Percentiles rank a stretch among this genome's conserved stretches.
Evolutionary conservation across 306 rosid genomes (phyloP).

Genomic region (Vachellia pachyceras): DNA sequence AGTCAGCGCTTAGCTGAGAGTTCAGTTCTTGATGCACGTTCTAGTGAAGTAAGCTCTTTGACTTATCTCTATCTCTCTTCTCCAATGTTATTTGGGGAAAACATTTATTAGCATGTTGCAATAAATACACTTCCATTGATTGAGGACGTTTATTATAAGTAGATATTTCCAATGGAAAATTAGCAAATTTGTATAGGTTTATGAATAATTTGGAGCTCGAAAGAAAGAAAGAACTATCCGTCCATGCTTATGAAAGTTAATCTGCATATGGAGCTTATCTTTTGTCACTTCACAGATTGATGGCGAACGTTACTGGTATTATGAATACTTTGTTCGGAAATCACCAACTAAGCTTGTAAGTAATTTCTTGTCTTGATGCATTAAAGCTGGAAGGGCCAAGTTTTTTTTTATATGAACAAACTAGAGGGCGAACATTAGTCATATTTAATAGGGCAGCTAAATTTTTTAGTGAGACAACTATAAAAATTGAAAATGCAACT

Average conservation of each 20-base stretch:
- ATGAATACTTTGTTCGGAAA: constrained; percentile 93
- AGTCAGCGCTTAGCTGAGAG: constrained; percentile 91
- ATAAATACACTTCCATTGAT: neutral
- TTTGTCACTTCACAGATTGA: constrained; percentile 63
- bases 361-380: neutral
- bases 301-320: constrained; percentile 88
- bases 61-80: constrained; percentile 32
- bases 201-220: constrained; percentile 16
- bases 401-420: neutral
- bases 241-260: constrained; percentile 30
- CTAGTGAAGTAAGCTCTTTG: constrained; percentile 65
- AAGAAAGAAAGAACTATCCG: neutral
- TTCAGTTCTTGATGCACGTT: constrained; percentile 89
- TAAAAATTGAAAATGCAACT: neutral
- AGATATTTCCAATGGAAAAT: constrained; percentile 23
- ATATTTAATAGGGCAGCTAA: too few species aligned
- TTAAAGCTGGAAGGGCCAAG: neutral
- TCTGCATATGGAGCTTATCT: constrained; percentile 33
- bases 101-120: neutral
- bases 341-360: constrained; percentile 76
- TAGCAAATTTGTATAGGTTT: constrained; percentile 3
- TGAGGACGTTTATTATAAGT: neutral
- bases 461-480: neutral
- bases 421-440: neutral
- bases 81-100: neutral